Evolutionary conservation across 129 eudicot genomes (phyloP).

Genomic region (Tanacetum coccineum): DNA sequence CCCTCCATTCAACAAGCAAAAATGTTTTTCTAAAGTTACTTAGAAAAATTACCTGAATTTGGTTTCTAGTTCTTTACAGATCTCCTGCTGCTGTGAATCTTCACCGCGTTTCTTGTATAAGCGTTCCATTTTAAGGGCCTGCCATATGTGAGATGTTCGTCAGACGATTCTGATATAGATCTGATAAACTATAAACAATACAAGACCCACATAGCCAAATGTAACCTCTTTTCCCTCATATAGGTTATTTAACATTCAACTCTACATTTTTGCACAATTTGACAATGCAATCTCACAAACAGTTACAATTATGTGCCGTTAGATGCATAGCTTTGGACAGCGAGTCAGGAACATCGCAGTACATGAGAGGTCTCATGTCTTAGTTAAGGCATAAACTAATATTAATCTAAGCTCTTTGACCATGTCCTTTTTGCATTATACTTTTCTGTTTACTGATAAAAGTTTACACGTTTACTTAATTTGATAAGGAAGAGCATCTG

Average conservation of each 20-base stretch:
- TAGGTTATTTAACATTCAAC: background rate
- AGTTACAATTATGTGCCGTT: background rate
- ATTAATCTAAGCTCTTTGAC: too few relatives aligned
- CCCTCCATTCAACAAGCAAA: constrained; percentile 8
- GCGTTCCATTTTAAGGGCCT: constrained; percentile 64
- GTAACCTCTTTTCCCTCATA: background rate
- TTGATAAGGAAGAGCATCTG: too few relatives aligned
- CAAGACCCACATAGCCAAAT: background rate
- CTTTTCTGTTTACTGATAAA: too few relatives aligned
- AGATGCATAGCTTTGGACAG: background rate
- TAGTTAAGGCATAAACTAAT: background rate
- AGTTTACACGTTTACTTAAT: too few relatives aligned
- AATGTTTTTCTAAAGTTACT: background rate
- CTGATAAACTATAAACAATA: background rate
- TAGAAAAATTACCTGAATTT: constrained; percentile 50
- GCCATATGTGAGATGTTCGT: constrained; percentile 12
- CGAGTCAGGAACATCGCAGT: too few relatives aligned
- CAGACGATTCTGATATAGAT: constrained; percentile 1
- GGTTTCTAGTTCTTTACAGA: constrained; percentile 61
- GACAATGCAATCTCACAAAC: background rate
- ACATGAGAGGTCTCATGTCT: background rate
- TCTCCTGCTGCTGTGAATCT: constrained; percentile 36
- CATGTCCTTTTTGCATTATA: too few relatives aligned
- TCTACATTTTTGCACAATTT: background rate
- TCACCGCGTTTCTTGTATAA: constrained; percentile 42